phyloP scores from a whole-genome alignment of 352 stramenopile species.

The Phytophthora palmivora region DNA sequence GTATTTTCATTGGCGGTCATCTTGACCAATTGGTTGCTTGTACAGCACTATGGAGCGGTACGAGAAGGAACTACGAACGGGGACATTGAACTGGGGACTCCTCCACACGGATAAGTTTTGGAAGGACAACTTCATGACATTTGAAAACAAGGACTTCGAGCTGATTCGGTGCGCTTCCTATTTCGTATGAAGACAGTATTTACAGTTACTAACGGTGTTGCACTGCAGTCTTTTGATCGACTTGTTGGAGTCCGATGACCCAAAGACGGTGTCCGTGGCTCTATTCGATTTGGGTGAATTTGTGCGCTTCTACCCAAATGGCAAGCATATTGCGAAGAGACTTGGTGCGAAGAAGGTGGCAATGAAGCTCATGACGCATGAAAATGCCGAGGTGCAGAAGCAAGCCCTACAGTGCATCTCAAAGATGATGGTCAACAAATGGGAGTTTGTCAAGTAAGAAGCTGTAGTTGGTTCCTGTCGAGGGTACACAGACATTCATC shows the following conservation, averaged over 20 bases:
- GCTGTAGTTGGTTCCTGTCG: constrained; percentile 1
- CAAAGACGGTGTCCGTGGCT: constrained; percentile 95
- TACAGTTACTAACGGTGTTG: background rate
- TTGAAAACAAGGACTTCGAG: constrained; percentile 97
- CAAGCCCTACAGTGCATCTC: constrained; percentile 98
- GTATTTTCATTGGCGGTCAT: background rate
- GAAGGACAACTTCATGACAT: constrained; percentile 97
- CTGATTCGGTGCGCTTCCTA: constrained; percentile 72
- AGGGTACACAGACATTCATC: background rate
- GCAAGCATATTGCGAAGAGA: constrained; percentile 95
- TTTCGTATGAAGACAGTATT: background rate
- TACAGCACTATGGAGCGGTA: constrained; percentile 96
- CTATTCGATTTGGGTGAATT: constrained; percentile 98
- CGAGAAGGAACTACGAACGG: constrained; percentile 95
- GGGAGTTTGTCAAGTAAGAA: constrained; percentile 93
- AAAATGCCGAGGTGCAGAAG: constrained; percentile 96
- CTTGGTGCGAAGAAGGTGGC: constrained; percentile 96
- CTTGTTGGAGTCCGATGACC: constrained; percentile 92
- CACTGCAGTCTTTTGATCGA: constrained; percentile 91
- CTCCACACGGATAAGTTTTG: constrained; percentile 99
- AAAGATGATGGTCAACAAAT: constrained; percentile 99
- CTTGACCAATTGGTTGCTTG: background rate
- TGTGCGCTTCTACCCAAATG: constrained; percentile 97
- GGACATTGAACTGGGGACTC: constrained; percentile 95
- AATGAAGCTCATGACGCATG: constrained; percentile 98